These are phyloP conservation scores for Tetraselmis chui DNA, from an alignment of 139 green algal genomes.

Conservation along the genomic window DNA sequence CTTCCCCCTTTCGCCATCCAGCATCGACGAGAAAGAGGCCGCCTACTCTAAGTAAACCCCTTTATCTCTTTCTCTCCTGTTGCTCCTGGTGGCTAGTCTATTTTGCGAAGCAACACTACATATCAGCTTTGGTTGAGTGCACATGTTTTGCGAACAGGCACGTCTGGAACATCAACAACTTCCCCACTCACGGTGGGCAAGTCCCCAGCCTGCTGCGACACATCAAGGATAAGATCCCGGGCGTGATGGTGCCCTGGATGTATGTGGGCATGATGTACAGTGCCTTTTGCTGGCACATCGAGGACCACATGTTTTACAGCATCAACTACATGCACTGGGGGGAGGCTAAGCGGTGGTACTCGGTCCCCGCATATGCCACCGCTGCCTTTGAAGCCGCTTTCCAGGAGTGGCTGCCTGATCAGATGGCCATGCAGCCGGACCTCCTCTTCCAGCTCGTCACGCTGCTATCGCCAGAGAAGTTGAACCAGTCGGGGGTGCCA, in stretches of 20 bases:
- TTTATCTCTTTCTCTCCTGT: no score
- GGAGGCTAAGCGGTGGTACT: slow-evolving; percentile 63
- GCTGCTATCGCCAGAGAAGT: slow-evolving; percentile 53
- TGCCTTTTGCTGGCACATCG: slow-evolving; percentile 77
- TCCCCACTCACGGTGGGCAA: slow-evolving; percentile 38
- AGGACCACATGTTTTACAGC: slow-evolving; percentile 88
- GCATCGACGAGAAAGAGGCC: slow-evolving; percentile 27
- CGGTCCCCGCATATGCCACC: slow-evolving; percentile 56
- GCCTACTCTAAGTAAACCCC: not conserved
- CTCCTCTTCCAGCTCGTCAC: slow-evolving; percentile 73
- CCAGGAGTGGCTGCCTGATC: slow-evolving; percentile 55
- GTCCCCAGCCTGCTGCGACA: slow-evolving; percentile 54
- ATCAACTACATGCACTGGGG: slow-evolving; percentile 87
- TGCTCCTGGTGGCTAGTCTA: no score
- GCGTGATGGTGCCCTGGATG: slow-evolving; percentile 76
- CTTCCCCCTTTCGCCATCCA: slow-evolving; percentile 45
- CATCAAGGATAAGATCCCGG: slow-evolving; percentile 57
- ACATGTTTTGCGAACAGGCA: not conserved
- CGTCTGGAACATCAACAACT: slow-evolving; percentile 76
- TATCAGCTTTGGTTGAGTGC: no score
- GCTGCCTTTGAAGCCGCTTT: slow-evolving; percentile 65
- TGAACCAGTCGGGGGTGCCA: slow-evolving; percentile 45
- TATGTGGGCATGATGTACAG: slow-evolving; percentile 74
- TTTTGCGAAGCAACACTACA: no score
- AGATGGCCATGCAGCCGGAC: slow-evolving; percentile 62